Conservation (phyloP, 257 asterid genomes). For the Datura wrightii region DNA sequence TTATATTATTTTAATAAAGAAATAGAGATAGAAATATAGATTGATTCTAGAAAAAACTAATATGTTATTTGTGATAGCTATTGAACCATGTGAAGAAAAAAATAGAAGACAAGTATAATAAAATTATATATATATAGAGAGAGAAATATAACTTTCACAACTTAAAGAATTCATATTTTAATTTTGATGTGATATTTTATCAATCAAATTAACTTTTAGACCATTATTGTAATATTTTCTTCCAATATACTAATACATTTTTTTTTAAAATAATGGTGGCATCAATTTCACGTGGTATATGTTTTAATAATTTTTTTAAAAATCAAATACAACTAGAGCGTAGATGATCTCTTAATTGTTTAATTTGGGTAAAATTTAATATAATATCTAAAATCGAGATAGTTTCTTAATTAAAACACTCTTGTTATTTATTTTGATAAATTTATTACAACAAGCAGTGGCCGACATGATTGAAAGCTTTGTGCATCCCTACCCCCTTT, state of each 20-base stretch:
- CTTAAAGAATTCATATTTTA: too few relatives aligned
- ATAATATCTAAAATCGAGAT: background rate
- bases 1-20: too few relatives aligned
- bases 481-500: too few relatives aligned
- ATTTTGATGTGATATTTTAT: background rate
- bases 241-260: background rate
- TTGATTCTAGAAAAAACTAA: too few relatives aligned
- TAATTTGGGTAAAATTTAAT: background rate
- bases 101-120: too few relatives aligned
- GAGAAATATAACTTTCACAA: too few relatives aligned
- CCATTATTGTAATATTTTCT: background rate
- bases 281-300: too few relatives aligned
- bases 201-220: background rate
- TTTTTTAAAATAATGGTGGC: too few relatives aligned
- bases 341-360: background rate
- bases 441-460: background rate
- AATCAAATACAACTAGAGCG: background rate
- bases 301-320: background rate
- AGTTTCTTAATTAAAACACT: background rate
- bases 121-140: too few relatives aligned
- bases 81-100: too few relatives aligned
- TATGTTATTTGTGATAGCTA: too few relatives aligned
- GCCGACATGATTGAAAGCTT: background rate
- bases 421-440: background rate
- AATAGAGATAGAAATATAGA: too few relatives aligned